Percentiles rank a stretch among this genome's conserved stretches.
Conservation (phyloP, 2,329 filamentous ascomycete species). For the Knufia petricola region DNA sequence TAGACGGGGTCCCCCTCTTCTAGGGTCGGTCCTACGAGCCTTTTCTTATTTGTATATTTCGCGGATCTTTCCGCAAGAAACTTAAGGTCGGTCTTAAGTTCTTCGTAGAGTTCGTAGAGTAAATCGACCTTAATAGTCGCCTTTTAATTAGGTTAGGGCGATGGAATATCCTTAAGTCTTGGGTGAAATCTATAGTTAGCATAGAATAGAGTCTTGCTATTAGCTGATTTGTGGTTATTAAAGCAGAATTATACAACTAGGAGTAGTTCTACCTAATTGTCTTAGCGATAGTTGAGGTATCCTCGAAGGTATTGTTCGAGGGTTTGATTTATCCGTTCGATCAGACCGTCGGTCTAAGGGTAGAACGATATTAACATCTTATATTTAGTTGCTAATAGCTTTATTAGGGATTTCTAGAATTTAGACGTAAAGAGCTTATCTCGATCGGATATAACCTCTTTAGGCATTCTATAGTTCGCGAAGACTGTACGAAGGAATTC, state of each 20-base stretch:
- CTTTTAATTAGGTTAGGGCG: background rate
- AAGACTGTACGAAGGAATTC: constrained; percentile 5
- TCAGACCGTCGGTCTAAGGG: constrained; percentile 1
- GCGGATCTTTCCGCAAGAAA: background rate
- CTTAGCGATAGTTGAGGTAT: constrained; percentile 5
- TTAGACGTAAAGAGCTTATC: constrained; percentile 6
- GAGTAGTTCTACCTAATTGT: constrained; percentile 8
- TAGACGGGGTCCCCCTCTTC: constrained; percentile 7
- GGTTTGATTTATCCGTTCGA: constrained; percentile 6
- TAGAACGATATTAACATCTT: constrained; percentile 6
- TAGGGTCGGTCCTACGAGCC: constrained; percentile 7
- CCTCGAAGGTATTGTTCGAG: constrained; percentile 6
- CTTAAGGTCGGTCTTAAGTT: constrained; percentile 4
- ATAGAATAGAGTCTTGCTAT: background rate
- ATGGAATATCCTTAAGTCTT: background rate
- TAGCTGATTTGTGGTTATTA: constrained; percentile 5
- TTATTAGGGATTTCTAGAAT: constrained; percentile 7
- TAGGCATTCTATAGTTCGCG: constrained; percentile 3
- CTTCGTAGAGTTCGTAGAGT: constrained; percentile 2
- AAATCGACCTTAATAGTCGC: background rate
- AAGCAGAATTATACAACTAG: constrained; percentile 4
- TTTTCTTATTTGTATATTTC: constrained; percentile 7
- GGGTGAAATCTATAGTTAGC: constrained; percentile 5
- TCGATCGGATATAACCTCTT: constrained; percentile 3
- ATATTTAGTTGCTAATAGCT: constrained; percentile 6